A percentile compares a stretch with the other conserved stretches of the same genome.
Evolutionary conservation across 2,329 filamentous ascomycete genomes (phyloP).

Genomic region (Talaromyces sp.): DNA sequence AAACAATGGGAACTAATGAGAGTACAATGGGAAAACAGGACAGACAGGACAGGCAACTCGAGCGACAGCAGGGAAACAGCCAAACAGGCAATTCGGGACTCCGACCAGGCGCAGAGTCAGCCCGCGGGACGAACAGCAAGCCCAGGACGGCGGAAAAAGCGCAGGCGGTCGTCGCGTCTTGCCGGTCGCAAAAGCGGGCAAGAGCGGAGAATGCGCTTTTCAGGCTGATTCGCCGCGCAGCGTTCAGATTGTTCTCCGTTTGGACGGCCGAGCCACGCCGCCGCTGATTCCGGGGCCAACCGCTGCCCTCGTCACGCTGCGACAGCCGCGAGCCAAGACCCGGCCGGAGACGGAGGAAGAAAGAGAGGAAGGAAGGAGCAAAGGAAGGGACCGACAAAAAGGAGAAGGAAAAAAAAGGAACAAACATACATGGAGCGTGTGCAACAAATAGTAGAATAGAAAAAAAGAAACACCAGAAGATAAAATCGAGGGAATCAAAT

Average conservation of each 20-base stretch:
- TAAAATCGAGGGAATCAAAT: too few relatives aligned
- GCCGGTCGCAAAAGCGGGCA: not conserved
- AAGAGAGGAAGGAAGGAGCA: not conserved
- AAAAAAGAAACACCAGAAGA: too few relatives aligned
- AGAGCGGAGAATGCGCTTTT: slow-evolving; percentile 2
- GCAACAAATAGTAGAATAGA: too few relatives aligned
- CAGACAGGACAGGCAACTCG: too few relatives aligned
- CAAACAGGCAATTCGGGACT: not conserved
- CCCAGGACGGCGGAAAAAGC: too few relatives aligned
- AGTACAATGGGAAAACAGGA: too few relatives aligned
- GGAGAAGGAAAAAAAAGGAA: not conserved
- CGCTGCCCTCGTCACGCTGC: not conserved
- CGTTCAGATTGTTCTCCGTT: not conserved
- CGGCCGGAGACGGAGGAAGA: not conserved
- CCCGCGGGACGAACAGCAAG: too few relatives aligned
- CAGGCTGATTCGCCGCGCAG: slow-evolving; percentile 16
- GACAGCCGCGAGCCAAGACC: not conserved
- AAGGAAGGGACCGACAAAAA: not conserved
- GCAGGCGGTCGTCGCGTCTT: not conserved
- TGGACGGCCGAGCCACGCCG: slow-evolving; percentile 8
- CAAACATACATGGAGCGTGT: not conserved
- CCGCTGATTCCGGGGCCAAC: not conserved
- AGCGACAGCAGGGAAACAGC: not conserved
- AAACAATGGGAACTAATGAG: not conserved
- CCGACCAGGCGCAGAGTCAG: not conserved